Conservation (phyloP, 2,329 filamentous ascomycete genomes). For the Eutypella sp. region DNA sequence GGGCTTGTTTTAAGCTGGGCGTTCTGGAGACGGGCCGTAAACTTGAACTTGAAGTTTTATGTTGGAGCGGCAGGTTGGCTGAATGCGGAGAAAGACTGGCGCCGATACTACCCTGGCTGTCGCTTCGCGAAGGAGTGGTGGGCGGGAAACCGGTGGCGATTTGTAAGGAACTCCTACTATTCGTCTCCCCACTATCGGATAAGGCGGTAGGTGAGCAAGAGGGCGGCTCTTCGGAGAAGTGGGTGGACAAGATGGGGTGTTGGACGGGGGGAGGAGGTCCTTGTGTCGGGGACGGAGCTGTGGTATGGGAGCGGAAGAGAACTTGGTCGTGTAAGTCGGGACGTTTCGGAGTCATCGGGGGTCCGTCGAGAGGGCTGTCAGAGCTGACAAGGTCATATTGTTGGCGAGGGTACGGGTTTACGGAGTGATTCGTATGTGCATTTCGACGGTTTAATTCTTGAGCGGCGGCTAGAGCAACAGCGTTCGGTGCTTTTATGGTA, state of each 20-base stretch:
- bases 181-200: background rate
- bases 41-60: conserved; percentile 38
- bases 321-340: conserved; percentile 19
- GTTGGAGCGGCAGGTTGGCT: conserved; percentile 28
- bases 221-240: conserved; percentile 10
- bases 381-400: background rate
- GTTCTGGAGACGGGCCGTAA: conserved; percentile 53
- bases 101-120: conserved; percentile 33
- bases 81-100: conserved; percentile 27
- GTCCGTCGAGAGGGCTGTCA: conserved; percentile 5
- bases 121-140: conserved; percentile 21
- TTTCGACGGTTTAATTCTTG: conserved; percentile 22
- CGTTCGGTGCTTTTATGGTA: conserved; percentile 11
- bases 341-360: conserved; percentile 13
- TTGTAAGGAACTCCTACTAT: conserved; percentile 24
- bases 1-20: conserved; percentile 55
- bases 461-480: conserved; percentile 15
- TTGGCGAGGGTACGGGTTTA: conserved; percentile 11
- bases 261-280: conserved; percentile 14
- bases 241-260: conserved; percentile 6
- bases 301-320: conserved; percentile 34
- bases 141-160: conserved; percentile 34
- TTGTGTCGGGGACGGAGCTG: conserved; percentile 32
- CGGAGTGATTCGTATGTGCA: conserved; percentile 17
- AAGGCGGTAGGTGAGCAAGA: conserved; percentile 15